These are phyloP conservation scores for Ophiostoma australiae DNA, from an alignment of 2,329 filamentous ascomycete genomes.

Conservation along the genomic window DNA sequence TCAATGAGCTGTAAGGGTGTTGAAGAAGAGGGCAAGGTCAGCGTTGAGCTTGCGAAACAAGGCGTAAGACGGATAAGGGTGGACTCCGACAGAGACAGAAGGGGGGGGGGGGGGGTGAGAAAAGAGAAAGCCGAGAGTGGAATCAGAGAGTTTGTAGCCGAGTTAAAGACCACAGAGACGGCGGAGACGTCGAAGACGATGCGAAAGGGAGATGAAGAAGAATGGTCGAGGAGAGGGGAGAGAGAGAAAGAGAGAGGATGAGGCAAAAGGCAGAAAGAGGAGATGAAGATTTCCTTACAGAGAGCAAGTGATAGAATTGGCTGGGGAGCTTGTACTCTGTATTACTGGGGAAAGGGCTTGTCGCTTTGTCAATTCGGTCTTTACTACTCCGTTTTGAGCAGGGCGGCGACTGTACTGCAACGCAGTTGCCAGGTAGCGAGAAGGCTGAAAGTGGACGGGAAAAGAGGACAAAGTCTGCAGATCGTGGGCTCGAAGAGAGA, in stretches of 20 bases:
- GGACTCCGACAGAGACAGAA: background rate
- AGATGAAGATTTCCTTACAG: conserved; percentile 15
- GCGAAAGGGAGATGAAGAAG: too few species aligned
- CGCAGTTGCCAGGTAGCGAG: conserved; percentile 21
- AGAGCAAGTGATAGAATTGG: background rate
- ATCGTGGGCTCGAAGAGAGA: background rate
- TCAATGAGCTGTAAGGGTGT: background rate
- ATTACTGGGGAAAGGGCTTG: background rate
- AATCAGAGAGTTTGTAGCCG: background rate
- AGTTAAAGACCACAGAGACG: background rate
- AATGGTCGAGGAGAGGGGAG: background rate
- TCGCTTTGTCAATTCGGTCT: conserved; percentile 1
- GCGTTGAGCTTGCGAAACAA: background rate
- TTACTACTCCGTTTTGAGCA: conserved; percentile 12
- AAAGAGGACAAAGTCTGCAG: conserved; percentile 12
- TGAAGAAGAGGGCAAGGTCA: conserved; percentile 2
- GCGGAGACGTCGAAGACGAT: background rate
- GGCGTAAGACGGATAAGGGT: background rate
- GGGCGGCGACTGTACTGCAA: conserved; percentile 2
- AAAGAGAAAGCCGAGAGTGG: background rate
- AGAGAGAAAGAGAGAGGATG: background rate
- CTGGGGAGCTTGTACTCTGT: background rate
- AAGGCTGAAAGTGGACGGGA: conserved; percentile 17
- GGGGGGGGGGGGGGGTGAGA: conserved; percentile 1
- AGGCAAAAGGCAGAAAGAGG: background rate